A percentile compares a stretch with the other conserved stretches of the same genome.
phyloP scores from a whole-genome alignment of 192 early-diverging fungal species.

The Coemansia sp. region DNA sequence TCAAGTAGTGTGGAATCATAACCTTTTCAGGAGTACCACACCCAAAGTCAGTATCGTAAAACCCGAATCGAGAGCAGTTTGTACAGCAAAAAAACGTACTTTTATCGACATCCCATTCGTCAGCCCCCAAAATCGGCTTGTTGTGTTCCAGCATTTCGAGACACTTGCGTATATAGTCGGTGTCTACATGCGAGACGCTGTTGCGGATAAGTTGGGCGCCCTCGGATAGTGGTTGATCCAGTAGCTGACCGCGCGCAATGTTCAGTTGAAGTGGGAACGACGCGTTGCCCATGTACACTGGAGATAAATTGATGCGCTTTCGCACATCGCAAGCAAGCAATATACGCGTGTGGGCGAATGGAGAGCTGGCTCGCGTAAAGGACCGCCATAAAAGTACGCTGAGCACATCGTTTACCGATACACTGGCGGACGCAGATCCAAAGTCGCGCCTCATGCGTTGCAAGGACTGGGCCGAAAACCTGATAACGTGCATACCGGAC shows the following conservation, averaged over 20 bases:
- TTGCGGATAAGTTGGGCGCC: conserved; percentile 6
- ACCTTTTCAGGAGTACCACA: conserved; percentile 16
- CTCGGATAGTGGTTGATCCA: not conserved
- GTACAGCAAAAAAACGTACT: conserved; percentile 23
- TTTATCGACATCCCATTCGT: not conserved
- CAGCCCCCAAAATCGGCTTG: conserved; percentile 9
- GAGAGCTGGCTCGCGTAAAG: not conserved
- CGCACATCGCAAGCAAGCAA: conserved; percentile 21
- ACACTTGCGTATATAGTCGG: conserved; percentile 12
- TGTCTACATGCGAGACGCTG: conserved; percentile 6
- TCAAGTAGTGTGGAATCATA: conserved; percentile 18
- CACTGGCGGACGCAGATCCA: not conserved
- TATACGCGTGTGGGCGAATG: not conserved
- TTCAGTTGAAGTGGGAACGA: conserved; percentile 18
- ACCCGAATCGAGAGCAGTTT: conserved; percentile 22
- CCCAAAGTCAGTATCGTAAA: conserved; percentile 24
- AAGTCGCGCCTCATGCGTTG: conserved; percentile 7
- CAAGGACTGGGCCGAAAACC: conserved; percentile 8
- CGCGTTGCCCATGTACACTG: conserved; percentile 21
- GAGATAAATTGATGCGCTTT: conserved; percentile 10
- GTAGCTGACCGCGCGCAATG: conserved; percentile 1
- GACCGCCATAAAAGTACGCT: conserved; percentile 17
- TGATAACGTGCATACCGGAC: conserved; percentile 15
- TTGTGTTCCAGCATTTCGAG: conserved; percentile 9
- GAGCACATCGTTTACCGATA: conserved; percentile 20